A percentile compares a stretch with the other conserved stretches of the same genome.
Conservation (phyloP, 495 filamentous ascomycete species). For the Aspergillus avenaceus region DNA sequence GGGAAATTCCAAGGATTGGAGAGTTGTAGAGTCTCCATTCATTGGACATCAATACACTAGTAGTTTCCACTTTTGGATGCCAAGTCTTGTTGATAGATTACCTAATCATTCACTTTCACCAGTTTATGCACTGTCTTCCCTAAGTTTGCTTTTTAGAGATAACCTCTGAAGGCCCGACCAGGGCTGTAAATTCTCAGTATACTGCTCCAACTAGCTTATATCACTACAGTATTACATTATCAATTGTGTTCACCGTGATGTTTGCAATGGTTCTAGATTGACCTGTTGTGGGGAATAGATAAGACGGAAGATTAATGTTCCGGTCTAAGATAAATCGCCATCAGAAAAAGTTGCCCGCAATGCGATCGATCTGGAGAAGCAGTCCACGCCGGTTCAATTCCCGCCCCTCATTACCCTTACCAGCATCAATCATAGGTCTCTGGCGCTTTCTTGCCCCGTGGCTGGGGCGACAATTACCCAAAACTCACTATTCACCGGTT, state of each 20-base stretch:
- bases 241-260: too few species aligned
- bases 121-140: too few species aligned
- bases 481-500: conserved; percentile 1
- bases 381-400: conserved; percentile 1
- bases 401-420: not conserved
- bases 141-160: too few species aligned
- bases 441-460: conserved; percentile 22
- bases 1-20: not conserved
- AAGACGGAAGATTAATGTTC: conserved; percentile 23
- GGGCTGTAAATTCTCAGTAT: not conserved
- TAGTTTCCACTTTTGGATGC: not conserved
- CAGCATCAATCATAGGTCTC: conserved; percentile 30
- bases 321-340: conserved; percentile 23
- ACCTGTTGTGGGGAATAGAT: conserved; percentile 23
- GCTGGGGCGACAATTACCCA: conserved; percentile 23
- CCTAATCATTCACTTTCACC: too few species aligned
- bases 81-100: not conserved
- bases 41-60: not conserved
- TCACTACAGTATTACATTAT: too few species aligned
- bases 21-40: not conserved
- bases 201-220: not conserved
- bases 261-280: not conserved
- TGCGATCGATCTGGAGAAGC: not conserved
- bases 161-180: too few species aligned
- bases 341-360: conserved; percentile 17